Conservation (phyloP, 192 early-diverging fungal genomes). For the Nowakowskiella sp. region DNA sequence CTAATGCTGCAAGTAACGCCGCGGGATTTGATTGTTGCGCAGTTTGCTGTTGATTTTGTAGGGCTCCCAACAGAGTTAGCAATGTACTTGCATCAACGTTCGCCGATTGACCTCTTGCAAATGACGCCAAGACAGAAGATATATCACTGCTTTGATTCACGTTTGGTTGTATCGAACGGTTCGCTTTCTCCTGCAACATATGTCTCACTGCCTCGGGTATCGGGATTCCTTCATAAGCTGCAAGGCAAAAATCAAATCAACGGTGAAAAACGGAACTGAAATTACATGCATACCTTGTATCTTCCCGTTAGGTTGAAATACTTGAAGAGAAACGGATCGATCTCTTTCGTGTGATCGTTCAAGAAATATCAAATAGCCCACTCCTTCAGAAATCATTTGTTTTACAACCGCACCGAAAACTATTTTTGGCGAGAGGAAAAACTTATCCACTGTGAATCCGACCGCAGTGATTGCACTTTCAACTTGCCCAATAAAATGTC, state of each 20-base stretch:
- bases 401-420: slow-evolving; percentile 24
- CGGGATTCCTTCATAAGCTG: slow-evolving; percentile 3
- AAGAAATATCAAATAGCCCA: slow-evolving; percentile 34
- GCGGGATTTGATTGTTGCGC: slow-evolving; percentile 19
- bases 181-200: slow-evolving; percentile 33
- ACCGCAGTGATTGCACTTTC: slow-evolving; percentile 19
- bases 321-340: slow-evolving; percentile 28
- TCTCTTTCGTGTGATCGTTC: slow-evolving; percentile 26
- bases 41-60: slow-evolving; percentile 21
- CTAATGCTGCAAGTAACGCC: slow-evolving; percentile 8
- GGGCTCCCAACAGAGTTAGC: slow-evolving; percentile 2
- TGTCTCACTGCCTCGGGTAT: not conserved
- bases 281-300: slow-evolving; percentile 28
- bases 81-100: slow-evolving; percentile 7
- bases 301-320: slow-evolving; percentile 24
- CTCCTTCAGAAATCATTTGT: slow-evolving; percentile 37
- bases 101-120: slow-evolving; percentile 8
- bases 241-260: not conserved
- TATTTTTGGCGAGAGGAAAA: slow-evolving; percentile 21
- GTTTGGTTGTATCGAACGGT: slow-evolving; percentile 36
- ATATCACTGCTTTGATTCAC: slow-evolving; percentile 22
- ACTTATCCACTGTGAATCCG: slow-evolving; percentile 20
- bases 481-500: slow-evolving; percentile 19
- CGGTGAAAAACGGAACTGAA: not conserved
- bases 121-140: slow-evolving; percentile 20